Evolutionary conservation across 2,329 filamentous ascomycete genomes (phyloP).

Genomic region (Cordyceps javanica): DNA sequence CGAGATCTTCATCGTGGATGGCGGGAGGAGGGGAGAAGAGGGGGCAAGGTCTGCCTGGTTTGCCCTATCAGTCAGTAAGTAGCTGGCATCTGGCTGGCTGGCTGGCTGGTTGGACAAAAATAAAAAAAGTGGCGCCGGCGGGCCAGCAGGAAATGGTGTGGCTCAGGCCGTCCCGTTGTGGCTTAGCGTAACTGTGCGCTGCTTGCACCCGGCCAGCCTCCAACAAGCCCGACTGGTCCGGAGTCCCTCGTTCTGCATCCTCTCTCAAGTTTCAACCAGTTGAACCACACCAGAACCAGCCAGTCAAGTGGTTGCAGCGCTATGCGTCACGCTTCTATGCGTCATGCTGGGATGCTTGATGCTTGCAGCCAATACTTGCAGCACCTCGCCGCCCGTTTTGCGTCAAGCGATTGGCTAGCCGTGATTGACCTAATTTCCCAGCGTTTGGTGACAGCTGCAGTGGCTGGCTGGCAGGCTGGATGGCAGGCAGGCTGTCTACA

Average conservation of each 20-base stretch:
- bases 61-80: no score
- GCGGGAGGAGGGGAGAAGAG: background rate
- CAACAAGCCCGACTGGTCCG: no score
- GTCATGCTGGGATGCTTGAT: background rate
- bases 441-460: background rate
- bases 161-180: background rate
- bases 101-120: background rate
- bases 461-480: background rate
- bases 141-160: background rate
- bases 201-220: background rate
- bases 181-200: slow-evolving; percentile 1
- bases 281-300: no score
- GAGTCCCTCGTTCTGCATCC: no score
- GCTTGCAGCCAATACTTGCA: background rate
- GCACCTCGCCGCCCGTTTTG: no score
- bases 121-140: background rate
- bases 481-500: no score
- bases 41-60: no score
- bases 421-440: background rate
- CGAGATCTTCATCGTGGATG: slow-evolving; percentile 11
- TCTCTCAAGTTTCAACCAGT: no score
- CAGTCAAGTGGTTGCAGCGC: background rate
- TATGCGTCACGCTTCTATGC: background rate
- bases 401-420: background rate
- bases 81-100: no score